Percentiles rank a stretch among this genome's conserved stretches.
Evolutionary conservation across 2,329 filamentous ascomycete genomes (phyloP).

Genomic region (Cadophora sp.): DNA sequence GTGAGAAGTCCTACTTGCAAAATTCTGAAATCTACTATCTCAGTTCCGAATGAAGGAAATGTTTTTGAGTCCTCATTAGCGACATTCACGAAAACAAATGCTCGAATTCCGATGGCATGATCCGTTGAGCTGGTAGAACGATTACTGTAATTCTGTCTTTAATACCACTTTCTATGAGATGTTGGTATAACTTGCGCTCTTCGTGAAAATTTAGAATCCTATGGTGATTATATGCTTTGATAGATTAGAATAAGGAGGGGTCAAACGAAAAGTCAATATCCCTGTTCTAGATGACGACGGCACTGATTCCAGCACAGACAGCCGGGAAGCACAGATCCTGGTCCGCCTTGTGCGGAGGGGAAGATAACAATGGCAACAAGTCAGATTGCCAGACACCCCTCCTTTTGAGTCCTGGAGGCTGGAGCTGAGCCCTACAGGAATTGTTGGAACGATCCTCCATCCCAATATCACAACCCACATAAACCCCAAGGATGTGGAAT

Average conservation of each 20-base stretch:
- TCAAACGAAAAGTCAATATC: background rate
- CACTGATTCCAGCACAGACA: constrained; percentile 11
- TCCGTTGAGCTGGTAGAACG: too few relatives aligned
- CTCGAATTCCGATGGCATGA: background rate
- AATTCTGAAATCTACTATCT: background rate
- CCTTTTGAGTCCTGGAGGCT: background rate
- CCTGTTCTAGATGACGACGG: constrained; percentile 10
- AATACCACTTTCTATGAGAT: too few relatives aligned
- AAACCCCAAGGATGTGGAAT: background rate
- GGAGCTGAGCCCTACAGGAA: background rate
- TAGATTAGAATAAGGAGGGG: background rate
- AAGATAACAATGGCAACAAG: background rate
- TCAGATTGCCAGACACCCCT: background rate
- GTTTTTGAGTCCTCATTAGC: background rate
- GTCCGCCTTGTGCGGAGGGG: background rate
- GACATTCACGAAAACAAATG: background rate
- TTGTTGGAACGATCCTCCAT: background rate
- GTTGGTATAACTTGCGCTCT: too few relatives aligned
- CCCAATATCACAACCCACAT: background rate
- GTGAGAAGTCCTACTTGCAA: background rate
- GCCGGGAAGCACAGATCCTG: constrained; percentile 3
- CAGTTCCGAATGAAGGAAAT: background rate
- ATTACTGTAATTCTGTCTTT: too few relatives aligned
- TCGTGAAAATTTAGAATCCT: too few relatives aligned
- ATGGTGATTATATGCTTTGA: too few relatives aligned